These are phyloP conservation scores for Agarophyton chilense DNA, from an alignment of 23 red algal genomes.

Conservation along the genomic window DNA sequence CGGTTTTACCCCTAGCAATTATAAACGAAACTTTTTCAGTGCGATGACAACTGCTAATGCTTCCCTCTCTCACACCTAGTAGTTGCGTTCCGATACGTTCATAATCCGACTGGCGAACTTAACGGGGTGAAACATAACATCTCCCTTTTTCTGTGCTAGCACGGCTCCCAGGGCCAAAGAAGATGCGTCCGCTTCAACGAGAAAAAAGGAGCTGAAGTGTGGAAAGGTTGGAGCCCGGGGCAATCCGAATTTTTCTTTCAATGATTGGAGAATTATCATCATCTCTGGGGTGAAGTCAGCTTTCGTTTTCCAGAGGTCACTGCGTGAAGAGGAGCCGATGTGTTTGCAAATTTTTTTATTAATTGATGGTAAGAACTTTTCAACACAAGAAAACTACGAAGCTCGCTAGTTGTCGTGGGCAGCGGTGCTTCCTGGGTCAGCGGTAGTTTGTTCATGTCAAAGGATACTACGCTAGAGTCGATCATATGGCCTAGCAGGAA, in stretches of 20 bases:
- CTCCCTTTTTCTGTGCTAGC: slow-evolving; percentile 2
- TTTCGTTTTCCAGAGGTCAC: no score
- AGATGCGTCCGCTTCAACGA: neutral
- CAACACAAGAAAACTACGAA: no score
- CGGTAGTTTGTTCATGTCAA: neutral
- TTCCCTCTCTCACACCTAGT: neutral
- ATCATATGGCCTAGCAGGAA: neutral
- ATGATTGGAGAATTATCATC: neutral
- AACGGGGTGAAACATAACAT: neutral
- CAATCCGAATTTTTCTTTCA: neutral
- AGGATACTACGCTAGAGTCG: neutral
- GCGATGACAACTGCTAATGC: neutral
- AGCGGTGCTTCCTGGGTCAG: neutral
- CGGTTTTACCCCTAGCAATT: neutral
- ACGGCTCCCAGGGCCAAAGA: neutral
- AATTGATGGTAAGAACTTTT: neutral
- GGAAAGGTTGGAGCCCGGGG: neutral
- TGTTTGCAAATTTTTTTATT: neutral
- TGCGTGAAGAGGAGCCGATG: neutral
- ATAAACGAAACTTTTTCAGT: neutral
- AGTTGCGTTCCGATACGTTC: no score
- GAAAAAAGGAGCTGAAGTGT: neutral
- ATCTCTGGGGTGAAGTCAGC: no score
- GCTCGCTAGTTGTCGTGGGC: neutral
- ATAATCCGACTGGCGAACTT: neutral